Evolutionary conservation across 2,329 filamentous ascomycete genomes (phyloP).

Genomic region (Zymoseptoria ardabiliae): DNA sequence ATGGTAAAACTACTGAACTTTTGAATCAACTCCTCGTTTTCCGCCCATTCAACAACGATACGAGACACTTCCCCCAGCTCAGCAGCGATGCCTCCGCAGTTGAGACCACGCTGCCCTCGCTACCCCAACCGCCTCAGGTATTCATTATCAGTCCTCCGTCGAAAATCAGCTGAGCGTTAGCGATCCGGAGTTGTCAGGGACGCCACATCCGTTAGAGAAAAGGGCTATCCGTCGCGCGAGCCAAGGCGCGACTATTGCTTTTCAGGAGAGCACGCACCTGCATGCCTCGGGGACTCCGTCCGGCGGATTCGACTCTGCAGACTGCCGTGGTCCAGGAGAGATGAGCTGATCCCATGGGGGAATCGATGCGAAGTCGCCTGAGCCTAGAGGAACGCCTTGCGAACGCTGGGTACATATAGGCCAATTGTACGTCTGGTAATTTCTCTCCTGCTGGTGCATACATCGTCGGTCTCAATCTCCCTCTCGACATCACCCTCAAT

Average conservation of each 20-base stretch:
- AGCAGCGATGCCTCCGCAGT: too few species aligned
- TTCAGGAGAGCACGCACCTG: neutral
- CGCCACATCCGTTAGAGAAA: neutral
- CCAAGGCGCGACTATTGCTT: neutral
- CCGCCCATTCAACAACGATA: too few species aligned
- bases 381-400: neutral
- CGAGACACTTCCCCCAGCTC: too few species aligned
- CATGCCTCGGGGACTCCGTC: neutral
- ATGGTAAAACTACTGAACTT: too few species aligned
- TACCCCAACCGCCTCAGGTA: too few species aligned
- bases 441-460: neutral
- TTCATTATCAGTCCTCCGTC: too few species aligned
- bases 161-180: neutral
- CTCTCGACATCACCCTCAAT: neutral
- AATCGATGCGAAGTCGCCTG: neutral
- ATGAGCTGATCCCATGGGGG: neutral
- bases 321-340: neutral
- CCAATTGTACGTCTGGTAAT: neutral
- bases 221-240: neutral
- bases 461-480: neutral
- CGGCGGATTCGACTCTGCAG: neutral
- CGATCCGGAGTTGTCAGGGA: neutral
- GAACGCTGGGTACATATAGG: neutral
- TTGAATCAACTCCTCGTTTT: too few species aligned
- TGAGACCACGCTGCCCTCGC: too few species aligned